These are phyloP conservation scores for Ascosphaera pollenicola DNA, from an alignment of 2,329 filamentous ascomycete genomes.

Conservation along the genomic window DNA sequence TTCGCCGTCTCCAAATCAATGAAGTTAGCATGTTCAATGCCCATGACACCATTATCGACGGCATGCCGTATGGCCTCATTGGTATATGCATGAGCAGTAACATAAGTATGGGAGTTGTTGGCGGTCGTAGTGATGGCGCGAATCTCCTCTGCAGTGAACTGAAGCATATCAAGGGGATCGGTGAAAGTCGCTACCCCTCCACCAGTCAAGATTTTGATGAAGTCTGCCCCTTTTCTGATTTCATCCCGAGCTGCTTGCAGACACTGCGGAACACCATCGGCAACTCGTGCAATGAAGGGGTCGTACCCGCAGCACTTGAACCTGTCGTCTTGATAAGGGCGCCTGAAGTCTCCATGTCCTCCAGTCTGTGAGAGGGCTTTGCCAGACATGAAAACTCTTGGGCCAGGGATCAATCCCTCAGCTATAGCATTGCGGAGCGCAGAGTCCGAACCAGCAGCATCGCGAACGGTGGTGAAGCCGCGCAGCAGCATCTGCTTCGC, in stretches of 20 bases:
- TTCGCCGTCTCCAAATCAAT: conserved; percentile 22
- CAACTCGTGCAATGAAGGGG: conserved; percentile 22
- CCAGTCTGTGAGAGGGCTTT: conserved; percentile 35
- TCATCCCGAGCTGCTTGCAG: conserved; percentile 30
- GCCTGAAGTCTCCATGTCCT: conserved; percentile 32
- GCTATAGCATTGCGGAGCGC: conserved; percentile 34
- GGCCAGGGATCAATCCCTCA: conserved; percentile 33
- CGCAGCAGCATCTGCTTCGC: conserved; percentile 29
- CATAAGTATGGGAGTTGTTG: conserved; percentile 26
- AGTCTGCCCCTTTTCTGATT: conserved; percentile 33
- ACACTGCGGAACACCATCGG: conserved; percentile 33
- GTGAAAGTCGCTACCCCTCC: conserved; percentile 36
- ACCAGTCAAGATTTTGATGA: conserved; percentile 39
- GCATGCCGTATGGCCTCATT: conserved; percentile 31
- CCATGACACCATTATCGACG: conserved; percentile 30
- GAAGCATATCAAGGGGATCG: conserved; percentile 29
- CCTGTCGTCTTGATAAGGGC: conserved; percentile 20
- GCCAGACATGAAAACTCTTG: conserved; percentile 32
- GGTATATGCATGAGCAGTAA: conserved; percentile 37
- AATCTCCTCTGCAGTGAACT: conserved; percentile 36
- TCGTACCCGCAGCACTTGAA: conserved; percentile 25
- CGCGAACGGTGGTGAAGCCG: conserved; percentile 36
- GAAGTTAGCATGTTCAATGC: conserved; percentile 32
- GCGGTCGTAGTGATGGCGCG: conserved; percentile 30
- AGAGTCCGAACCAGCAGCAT: conserved; percentile 33